Evolutionary conservation across 176 grass and related monocot genomes (phyloP).

Genomic region (Avena atlantica): DNA sequence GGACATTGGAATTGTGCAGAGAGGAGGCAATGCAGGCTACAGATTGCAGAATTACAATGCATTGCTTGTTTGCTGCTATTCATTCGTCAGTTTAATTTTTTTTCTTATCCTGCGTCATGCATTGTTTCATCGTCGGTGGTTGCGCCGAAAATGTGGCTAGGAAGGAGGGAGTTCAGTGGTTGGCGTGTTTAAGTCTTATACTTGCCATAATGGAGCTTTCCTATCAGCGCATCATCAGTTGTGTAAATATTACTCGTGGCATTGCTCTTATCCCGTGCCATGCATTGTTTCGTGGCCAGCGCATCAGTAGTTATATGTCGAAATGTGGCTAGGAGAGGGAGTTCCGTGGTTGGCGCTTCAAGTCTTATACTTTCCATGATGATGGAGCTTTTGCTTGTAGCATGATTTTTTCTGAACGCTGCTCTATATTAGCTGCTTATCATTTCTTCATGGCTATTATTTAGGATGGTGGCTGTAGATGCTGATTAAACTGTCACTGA

Average conservation of each 20-base stretch:
- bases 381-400: background rate
- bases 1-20: background rate
- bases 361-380: background rate
- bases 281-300: background rate
- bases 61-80: no score
- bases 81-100: no score
- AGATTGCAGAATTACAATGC: no score
- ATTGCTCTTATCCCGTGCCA: background rate
- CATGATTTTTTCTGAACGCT: background rate
- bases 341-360: background rate
- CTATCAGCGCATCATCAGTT: no score
- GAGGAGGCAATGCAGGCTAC: background rate
- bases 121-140: background rate
- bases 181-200: background rate
- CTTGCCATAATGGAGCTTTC: background rate
- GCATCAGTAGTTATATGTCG: background rate
- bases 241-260: no score
- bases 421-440: background rate
- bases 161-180: background rate
- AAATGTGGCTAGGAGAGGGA: background rate
- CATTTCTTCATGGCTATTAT: no score
- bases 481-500: background rate
- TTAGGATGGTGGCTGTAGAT: background rate
- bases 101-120: background rate
- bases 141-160: no score